phyloP scores from a whole-genome alignment of 257 asterid genomes.

The Anisodus acutangulus region DNA sequence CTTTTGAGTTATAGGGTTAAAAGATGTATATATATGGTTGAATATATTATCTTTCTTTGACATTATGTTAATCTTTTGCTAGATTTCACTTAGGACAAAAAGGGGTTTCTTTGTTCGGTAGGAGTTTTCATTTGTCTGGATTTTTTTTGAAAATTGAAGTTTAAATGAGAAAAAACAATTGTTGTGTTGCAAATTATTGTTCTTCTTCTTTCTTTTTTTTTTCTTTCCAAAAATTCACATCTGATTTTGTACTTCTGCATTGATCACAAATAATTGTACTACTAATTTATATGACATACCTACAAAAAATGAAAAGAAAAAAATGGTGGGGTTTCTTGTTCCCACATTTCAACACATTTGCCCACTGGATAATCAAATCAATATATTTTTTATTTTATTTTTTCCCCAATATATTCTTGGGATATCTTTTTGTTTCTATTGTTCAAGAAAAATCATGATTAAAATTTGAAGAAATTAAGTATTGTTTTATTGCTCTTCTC shows the following conservation, averaged over 20 bases:
- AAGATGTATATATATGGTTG: background rate
- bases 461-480: background rate
- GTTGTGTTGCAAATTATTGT: background rate
- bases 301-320: background rate
- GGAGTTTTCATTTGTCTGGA: background rate
- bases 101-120: background rate
- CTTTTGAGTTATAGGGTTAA: background rate
- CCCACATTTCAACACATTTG: background rate
- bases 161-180: background rate
- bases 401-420: background rate
- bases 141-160: background rate
- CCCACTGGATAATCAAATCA: constrained; percentile 4
- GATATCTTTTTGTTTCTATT: background rate
- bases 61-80: background rate
- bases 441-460: background rate
- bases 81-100: background rate
- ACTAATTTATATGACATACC: background rate
- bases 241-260: background rate
- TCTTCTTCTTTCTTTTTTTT: background rate
- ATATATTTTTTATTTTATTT: background rate
- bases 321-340: background rate
- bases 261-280: background rate
- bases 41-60: background rate
- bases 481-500: background rate
- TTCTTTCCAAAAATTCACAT: background rate